Base-by-base conservation (phyloP, 305 asterid species). In the Fraxinus paxiana region DNA sequence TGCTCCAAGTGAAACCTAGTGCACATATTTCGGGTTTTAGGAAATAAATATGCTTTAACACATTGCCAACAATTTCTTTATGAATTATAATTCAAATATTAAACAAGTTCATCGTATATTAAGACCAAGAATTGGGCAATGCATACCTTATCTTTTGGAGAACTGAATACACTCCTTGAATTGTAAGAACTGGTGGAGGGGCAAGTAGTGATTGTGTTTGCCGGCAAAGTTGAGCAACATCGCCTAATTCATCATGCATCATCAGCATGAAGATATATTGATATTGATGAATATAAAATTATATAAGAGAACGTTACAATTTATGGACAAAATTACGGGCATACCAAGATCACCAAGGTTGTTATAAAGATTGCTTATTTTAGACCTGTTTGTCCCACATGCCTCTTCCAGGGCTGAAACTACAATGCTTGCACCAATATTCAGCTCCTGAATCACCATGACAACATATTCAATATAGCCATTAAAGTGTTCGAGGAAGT, bases 181-280 rank as follows among this genome's bases (percentile, higher is more conserved):
- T 85, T 70, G 98, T 91, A 82, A 95, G 95, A 26, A 87, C 85
- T 80, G 96, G 82, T 79, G 96, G 97, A 71, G 95, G 92, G 78
- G 92, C 96, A 86, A 93, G 97, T 70, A 91, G 90, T 70, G 93
- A 86, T 82, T 95, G 98, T 71, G 88, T 93, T 87, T 90, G 97
- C 73, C 97, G 94, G 89, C 94, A 95, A 87, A 90, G 92, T 87
- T 93, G 95, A 84, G 98, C 97, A 89, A 92, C 98, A 90, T 95
- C 98, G 88, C 98, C 98, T 95, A 86, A 91, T 87, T 87, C 84
- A 82, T 79, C 10, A 80, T 48, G 79, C 20, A 77, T 48, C 73
- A 79, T 73, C 77, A 83, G 70, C 48, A 59, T 30, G 61, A 78
- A 69, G 81, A 80, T 38, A 65, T 38, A 34, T 72, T 78, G 85